Evolutionary conservation across 192 early-diverging fungal genomes (phyloP).

Genomic region (Diversispora epigaea): DNA sequence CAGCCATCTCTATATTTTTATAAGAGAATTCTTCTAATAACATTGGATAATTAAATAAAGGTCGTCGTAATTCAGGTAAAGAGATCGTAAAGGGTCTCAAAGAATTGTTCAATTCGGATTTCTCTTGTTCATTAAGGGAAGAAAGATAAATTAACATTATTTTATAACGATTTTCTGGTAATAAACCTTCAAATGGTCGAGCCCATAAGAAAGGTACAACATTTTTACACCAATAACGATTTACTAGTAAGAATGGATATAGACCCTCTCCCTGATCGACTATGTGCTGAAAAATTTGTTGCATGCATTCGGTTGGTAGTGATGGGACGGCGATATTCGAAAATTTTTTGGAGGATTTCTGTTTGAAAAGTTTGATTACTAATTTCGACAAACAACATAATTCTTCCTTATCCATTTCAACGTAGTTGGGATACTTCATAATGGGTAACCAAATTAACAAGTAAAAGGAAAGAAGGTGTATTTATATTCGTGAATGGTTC

Average conservation of each 20-base stretch:
- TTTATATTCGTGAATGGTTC: too few relatives aligned
- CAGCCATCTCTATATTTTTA: neutral
- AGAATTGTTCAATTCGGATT: neutral
- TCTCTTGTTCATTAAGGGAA: neutral
- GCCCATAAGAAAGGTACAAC: conserved; percentile 7
- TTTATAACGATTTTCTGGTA: conserved; percentile 8
- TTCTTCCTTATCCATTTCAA: neutral
- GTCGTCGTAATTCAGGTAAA: neutral
- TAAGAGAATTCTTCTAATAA: conserved; percentile 4
- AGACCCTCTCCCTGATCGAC: neutral
- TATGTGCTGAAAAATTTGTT: conserved; percentile 8
- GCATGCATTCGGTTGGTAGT: conserved; percentile 16
- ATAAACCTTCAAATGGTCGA: conserved; percentile 10
- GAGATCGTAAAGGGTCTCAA: neutral
- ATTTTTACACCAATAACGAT: conserved; percentile 14
- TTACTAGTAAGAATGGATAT: conserved; percentile 11
- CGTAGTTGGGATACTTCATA: neutral
- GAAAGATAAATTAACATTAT: neutral
- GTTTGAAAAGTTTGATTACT: neutral
- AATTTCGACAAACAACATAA: neutral
- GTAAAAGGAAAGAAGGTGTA: too few relatives aligned
- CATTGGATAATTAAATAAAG: conserved; percentile 5
- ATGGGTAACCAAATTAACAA: neutral
- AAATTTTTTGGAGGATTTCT: neutral
- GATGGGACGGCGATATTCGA: neutral